phyloP scores from a whole-genome alignment of 345 rosid genomes.

The Populus simonii region DNA sequence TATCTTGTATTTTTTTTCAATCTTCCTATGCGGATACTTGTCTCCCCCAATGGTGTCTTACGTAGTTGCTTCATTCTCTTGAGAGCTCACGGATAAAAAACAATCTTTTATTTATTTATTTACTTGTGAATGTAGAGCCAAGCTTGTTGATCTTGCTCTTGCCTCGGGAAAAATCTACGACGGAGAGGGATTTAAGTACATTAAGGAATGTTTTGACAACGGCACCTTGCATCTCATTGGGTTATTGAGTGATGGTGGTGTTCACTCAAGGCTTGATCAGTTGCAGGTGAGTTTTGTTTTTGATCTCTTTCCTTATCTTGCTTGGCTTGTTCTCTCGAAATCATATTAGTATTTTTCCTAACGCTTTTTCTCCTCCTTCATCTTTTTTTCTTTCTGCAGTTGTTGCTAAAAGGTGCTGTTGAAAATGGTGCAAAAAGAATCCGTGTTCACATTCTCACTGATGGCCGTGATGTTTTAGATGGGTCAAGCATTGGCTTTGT shows the following conservation, averaged over 20 bases:
- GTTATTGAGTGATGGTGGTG: constrained; percentile 92
- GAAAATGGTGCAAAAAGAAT: constrained; percentile 90
- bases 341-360: background rate
- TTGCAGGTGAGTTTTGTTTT: constrained; percentile 46
- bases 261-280: constrained; percentile 94
- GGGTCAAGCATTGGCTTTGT: constrained; percentile 86
- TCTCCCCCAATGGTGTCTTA: background rate
- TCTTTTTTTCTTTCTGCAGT: constrained; percentile 34
- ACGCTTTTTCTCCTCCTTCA: background rate
- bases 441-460: constrained; percentile 86
- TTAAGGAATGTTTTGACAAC: constrained; percentile 50
- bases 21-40: no score
- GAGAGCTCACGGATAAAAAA: background rate
- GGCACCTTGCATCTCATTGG: constrained; percentile 88
- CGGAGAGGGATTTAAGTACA: constrained; percentile 82
- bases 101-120: background rate
- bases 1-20: no score
- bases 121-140: constrained; percentile 52
- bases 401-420: constrained; percentile 75
- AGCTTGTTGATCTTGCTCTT: constrained; percentile 90
- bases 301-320: background rate
- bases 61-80: background rate
- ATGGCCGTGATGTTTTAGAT: constrained; percentile 96
- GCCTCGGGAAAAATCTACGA: constrained; percentile 83
- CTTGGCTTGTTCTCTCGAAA: background rate